Conservation (phyloP, 768 basidiomycete genomes). For the Cyclocybe aegerita region DNA sequence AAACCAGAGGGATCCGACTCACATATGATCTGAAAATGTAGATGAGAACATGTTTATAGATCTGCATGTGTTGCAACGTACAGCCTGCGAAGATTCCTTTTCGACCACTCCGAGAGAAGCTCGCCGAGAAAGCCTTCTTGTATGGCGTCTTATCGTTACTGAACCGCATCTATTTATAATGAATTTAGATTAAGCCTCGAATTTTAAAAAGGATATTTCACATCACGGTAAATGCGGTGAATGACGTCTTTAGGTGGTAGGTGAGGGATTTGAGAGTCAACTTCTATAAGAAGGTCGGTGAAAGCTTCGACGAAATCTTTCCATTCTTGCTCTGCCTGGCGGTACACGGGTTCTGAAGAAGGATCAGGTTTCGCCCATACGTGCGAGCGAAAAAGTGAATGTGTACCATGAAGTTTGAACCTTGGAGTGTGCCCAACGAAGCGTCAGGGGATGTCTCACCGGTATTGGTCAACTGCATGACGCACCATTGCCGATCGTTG, state of each 20-base stretch:
- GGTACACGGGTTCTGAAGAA: slow-evolving; percentile 68
- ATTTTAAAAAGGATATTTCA: slow-evolving; percentile 26
- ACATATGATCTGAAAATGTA: slow-evolving; percentile 59
- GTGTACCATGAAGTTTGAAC: slow-evolving; percentile 79
- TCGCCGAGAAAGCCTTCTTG: slow-evolving; percentile 78
- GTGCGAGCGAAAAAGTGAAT: not conserved
- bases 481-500: slow-evolving; percentile 83
- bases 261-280: slow-evolving; percentile 84
- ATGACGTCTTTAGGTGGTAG: slow-evolving; percentile 90
- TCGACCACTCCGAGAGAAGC: slow-evolving; percentile 84
- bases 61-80: slow-evolving; percentile 36
- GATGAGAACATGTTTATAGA: not conserved
- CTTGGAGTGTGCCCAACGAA: slow-evolving; percentile 30
- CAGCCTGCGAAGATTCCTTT: slow-evolving; percentile 91
- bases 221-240: slow-evolving; percentile 93
- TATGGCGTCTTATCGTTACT: slow-evolving; percentile 97
- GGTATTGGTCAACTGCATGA: not conserved
- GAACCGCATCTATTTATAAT: slow-evolving; percentile 65
- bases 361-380: not conserved
- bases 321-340: slow-evolving; percentile 87
- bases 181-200: not conserved
- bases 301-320: slow-evolving; percentile 77
- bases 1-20: slow-evolving; percentile 16
- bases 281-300: slow-evolving; percentile 63
- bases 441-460: not conserved